phyloP scores from a whole-genome alignment of 768 basidiomycete genomes.

The Tylopilus vinaceipallidus region DNA sequence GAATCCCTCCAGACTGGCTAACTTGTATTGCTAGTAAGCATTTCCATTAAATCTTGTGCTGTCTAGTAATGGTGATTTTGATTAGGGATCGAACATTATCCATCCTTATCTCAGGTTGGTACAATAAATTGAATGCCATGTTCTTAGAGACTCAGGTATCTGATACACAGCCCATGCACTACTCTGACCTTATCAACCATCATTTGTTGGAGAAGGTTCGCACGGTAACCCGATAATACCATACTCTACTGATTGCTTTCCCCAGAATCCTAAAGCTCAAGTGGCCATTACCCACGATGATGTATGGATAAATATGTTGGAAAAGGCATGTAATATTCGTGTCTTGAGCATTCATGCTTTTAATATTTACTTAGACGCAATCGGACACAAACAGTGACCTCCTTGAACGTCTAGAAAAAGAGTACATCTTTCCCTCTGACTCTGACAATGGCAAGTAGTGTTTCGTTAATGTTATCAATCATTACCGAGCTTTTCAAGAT shows the following conservation, averaged over 20 bases:
- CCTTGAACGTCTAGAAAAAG: neutral
- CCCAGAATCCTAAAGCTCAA: neutral
- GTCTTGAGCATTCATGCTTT: neutral
- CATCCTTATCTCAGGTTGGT: neutral
- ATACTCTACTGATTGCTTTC: neutral
- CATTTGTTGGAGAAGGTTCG: conserved; percentile 9
- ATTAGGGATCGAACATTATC: neutral
- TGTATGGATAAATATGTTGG: conserved; percentile 9
- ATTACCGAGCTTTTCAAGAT: neutral
- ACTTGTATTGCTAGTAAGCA: neutral
- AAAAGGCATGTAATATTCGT: neutral
- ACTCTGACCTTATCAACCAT: conserved; percentile 7
- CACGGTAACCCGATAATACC: too few relatives aligned
- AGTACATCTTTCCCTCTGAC: neutral
- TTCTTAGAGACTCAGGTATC: neutral
- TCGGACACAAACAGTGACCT: neutral
- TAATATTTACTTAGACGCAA: neutral
- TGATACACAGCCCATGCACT: conserved; percentile 2
- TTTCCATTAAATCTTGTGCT: neutral
- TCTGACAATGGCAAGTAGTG: neutral
- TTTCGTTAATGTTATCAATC: neutral
- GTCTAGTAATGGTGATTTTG: neutral
- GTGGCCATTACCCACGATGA: conserved; percentile 11
- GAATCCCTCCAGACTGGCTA: neutral
- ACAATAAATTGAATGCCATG: neutral